Evolutionary conservation across 2,329 filamentous ascomycete genomes (phyloP).

Genomic region (Fusarium floridanum): DNA sequence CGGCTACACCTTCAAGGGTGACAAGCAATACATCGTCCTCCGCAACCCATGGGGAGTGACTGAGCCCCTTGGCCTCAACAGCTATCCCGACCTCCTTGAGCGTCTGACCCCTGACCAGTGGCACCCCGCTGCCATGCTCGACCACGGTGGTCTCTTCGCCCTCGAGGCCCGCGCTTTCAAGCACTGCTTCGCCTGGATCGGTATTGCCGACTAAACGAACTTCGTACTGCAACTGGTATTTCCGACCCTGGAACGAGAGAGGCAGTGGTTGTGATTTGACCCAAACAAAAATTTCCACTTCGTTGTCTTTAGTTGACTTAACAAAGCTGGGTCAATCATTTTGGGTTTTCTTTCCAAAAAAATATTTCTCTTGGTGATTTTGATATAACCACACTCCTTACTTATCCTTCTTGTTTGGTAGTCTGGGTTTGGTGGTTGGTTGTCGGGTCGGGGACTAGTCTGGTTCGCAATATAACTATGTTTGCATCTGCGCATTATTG

Average conservation of each 20-base stretch:
- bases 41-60: constrained; percentile 61
- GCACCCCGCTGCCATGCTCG: constrained; percentile 54
- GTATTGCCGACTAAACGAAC: constrained; percentile 48
- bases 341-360: background rate
- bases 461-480: background rate
- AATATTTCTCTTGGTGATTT: background rate
- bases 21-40: constrained; percentile 57
- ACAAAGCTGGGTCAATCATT: background rate
- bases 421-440: background rate
- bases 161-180: constrained; percentile 54
- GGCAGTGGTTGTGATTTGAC: background rate
- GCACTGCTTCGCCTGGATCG: constrained; percentile 51
- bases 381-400: background rate
- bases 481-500: background rate
- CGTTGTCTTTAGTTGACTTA: background rate
- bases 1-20: constrained; percentile 52
- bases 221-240: background rate
- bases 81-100: constrained; percentile 56
- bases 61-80: constrained; percentile 56
- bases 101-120: constrained; percentile 54
- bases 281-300: background rate
- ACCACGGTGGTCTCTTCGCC: constrained; percentile 54
- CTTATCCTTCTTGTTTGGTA: background rate
- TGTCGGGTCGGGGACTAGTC: background rate
- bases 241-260: background rate